phyloP scores from a whole-genome alignment of 805 yeast species.

The Wickerhamiella sergipiensis region DNA sequence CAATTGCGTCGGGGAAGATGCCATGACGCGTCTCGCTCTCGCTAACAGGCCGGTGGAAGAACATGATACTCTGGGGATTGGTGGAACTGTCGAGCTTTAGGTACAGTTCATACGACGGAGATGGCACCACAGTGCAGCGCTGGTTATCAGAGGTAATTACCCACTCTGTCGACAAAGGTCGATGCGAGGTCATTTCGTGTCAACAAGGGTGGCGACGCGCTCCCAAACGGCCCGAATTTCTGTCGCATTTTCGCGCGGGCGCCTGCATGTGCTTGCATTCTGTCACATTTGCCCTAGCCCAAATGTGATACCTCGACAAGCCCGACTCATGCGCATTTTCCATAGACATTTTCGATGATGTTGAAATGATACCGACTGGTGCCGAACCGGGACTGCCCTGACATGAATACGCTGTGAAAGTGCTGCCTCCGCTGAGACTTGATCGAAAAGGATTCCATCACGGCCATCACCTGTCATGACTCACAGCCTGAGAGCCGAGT shows the following conservation, averaged over 20 bases:
- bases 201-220: not conserved
- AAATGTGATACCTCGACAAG: no score
- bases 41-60: not conserved
- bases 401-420: no score
- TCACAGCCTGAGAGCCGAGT: slow-evolving; percentile 30
- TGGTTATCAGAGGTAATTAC: not conserved
- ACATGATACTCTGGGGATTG: not conserved
- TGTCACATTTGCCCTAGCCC: not conserved
- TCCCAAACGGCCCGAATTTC: not conserved
- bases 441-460: no score
- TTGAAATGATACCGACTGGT: no score
- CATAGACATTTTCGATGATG: no score
- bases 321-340: no score
- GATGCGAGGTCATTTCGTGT: not conserved
- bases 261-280: not conserved
- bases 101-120: not conserved
- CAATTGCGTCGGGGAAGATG: not conserved
- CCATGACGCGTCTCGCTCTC: not conserved
- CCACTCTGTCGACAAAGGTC: not conserved
- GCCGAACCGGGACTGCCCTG: no score
- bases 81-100: not conserved
- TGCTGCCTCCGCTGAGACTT: no score
- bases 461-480: not conserved
- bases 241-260: not conserved
- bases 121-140: not conserved